Conservation (phyloP, 78 protist genomes). For the Dictyostelium discoideum region DNA sequence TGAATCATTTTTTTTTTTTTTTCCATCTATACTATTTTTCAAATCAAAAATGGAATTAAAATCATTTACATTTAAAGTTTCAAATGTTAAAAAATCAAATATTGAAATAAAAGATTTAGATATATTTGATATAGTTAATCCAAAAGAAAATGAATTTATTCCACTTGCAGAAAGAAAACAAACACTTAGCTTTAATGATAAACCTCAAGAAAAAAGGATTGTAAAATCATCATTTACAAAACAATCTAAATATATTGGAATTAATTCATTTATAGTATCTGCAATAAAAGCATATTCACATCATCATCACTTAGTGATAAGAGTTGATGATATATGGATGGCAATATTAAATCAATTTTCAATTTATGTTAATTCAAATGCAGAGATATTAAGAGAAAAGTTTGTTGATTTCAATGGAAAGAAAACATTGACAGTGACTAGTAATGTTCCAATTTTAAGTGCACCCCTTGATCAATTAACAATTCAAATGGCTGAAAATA, state of each 20-base stretch:
- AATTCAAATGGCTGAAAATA: not conserved
- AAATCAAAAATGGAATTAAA: not conserved
- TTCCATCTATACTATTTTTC: no score
- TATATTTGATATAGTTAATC: not conserved
- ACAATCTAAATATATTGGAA: not conserved
- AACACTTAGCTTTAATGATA: not conserved
- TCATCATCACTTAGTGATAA: constrained; percentile 17
- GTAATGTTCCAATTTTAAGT: not conserved
- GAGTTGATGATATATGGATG: constrained; percentile 58
- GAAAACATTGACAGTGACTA: not conserved
- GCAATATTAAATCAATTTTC: constrained; percentile 16
- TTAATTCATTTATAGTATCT: not conserved
- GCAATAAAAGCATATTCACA: constrained; percentile 15
- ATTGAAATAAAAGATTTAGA: not conserved
- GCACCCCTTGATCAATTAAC: constrained; percentile 25
- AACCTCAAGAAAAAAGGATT: not conserved
- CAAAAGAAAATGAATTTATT: not conserved
- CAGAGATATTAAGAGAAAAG: constrained; percentile 16
- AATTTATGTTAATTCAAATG: not conserved
- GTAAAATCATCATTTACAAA: not conserved
- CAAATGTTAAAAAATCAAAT: not conserved
- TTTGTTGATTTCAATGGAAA: not conserved
- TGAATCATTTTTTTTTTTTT: no score
- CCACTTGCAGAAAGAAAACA: not conserved
- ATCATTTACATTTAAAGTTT: not conserved